A percentile compares a stretch with the other conserved stretches of the same genome.
phyloP scores from a whole-genome alignment of 2,329 filamentous ascomycete species.

The Penicillium italicum region DNA sequence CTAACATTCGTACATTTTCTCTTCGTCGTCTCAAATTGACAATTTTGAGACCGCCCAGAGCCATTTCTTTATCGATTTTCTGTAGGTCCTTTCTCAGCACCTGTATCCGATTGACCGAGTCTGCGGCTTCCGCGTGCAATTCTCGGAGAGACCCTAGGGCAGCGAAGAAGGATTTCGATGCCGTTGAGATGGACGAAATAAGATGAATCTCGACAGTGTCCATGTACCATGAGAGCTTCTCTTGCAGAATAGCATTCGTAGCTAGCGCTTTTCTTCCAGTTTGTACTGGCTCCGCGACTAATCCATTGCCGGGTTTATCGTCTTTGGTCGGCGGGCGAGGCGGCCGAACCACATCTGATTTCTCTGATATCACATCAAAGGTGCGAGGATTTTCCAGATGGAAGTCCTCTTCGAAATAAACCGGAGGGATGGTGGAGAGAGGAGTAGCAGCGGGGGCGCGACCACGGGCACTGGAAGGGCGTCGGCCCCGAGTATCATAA shows the following conservation, averaged over 20 bases:
- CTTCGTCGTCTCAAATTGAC: constrained; percentile 76
- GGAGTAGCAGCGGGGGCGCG: constrained; percentile 72
- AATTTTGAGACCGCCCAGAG: constrained; percentile 76
- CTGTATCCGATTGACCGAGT: constrained; percentile 85
- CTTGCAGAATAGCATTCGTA: constrained; percentile 94
- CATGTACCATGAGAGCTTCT: constrained; percentile 99
- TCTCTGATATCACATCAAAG: constrained; percentile 93
- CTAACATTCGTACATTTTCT: constrained; percentile 79
- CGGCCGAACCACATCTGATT: constrained; percentile 87
- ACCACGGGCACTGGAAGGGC: constrained; percentile 53
- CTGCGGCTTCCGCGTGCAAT: constrained; percentile 84
- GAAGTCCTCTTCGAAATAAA: constrained; percentile 95
- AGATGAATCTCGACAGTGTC: constrained; percentile 97
- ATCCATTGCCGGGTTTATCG: constrained; percentile 56
- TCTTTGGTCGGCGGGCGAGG: constrained; percentile 53
- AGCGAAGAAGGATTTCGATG: constrained; percentile 93
- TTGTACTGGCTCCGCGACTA: constrained; percentile 53
- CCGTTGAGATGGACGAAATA: constrained; percentile 92
- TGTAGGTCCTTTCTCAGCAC: constrained; percentile 72
- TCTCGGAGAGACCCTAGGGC: constrained; percentile 87
- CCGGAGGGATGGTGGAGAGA: constrained; percentile 81
- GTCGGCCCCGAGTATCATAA: constrained; percentile 48
- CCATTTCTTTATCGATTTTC: constrained; percentile 81
- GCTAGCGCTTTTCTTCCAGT: constrained; percentile 75
- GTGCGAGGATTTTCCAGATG: constrained; percentile 93